Evolutionary conservation across 345 rosid genomes (phyloP).

Genomic region (Citrus unshiu): DNA sequence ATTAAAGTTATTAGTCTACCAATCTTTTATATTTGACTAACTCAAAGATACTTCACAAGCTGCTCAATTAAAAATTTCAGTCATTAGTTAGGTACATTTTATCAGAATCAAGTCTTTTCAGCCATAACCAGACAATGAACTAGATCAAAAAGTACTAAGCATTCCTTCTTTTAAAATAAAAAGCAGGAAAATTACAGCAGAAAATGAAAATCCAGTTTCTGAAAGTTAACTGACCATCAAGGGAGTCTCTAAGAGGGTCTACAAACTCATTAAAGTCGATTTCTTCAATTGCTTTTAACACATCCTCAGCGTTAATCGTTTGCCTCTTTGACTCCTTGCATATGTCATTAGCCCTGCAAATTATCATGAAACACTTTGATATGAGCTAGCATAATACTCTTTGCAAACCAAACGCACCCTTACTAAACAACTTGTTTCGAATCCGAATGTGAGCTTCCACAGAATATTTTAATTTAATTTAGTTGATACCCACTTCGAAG

Average conservation of each 20-base stretch:
- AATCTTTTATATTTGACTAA: background rate
- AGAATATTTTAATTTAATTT: background rate
- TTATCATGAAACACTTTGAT: background rate
- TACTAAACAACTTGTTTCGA: background rate
- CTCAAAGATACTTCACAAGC: background rate
- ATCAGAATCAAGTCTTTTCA: background rate
- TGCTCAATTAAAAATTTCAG: background rate
- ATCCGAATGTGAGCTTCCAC: background rate
- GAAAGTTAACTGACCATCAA: slow-evolving; percentile 37
- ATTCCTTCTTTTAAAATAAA: background rate
- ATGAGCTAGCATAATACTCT: background rate
- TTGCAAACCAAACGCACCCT: background rate
- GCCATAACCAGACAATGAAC: background rate
- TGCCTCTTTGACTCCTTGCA: slow-evolving; percentile 73
- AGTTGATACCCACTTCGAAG: background rate
- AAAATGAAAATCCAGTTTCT: background rate
- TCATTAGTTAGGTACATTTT: background rate
- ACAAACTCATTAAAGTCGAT: slow-evolving; percentile 59
- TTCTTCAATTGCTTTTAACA: slow-evolving; percentile 54
- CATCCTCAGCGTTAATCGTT: slow-evolving; percentile 59
- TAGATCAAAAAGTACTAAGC: background rate
- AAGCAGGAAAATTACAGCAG: background rate
- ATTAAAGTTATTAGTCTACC: background rate
- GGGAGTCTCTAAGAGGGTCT: slow-evolving; percentile 55
- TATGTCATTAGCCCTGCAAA: slow-evolving; percentile 60